Evolutionary conservation across 108 stramenopile species (phyloP).

Genomic region (Cyclotella cryptica): DNA sequence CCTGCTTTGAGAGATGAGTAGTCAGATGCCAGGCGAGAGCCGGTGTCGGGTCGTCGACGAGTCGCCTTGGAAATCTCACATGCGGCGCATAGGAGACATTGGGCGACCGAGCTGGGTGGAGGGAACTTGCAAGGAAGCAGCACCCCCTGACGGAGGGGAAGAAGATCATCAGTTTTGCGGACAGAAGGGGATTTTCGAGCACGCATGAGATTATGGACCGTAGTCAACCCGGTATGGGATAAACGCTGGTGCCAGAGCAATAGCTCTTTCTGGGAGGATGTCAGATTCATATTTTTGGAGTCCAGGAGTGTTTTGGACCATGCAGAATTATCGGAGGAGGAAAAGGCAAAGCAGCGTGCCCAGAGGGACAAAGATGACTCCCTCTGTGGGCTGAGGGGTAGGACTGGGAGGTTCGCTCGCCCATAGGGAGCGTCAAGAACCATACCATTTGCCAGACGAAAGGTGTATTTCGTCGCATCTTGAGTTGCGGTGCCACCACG

Average conservation of each 20-base stretch:
- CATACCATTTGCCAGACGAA: not conserved
- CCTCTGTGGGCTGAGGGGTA: not conserved
- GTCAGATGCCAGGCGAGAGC: not conserved
- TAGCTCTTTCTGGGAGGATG: constrained; percentile 2
- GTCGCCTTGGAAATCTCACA: too few relatives aligned
- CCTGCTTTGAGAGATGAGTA: not conserved
- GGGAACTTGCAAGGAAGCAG: not conserved
- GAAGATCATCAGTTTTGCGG: not conserved
- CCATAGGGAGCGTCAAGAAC: not conserved
- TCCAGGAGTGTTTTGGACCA: not conserved
- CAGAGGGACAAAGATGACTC: not conserved
- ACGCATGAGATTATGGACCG: constrained; percentile 2
- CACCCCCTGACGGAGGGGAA: not conserved
- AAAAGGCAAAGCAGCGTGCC: not conserved
- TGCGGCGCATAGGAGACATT: constrained; percentile 7
- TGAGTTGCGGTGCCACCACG: too few relatives aligned
- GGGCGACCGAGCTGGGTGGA: not conserved
- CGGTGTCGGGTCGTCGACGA: not conserved
- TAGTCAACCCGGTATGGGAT: constrained; percentile 8
- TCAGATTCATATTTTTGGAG: not conserved
- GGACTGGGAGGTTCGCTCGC: too few relatives aligned
- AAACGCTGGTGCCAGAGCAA: constrained; percentile 20
- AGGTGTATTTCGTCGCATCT: not conserved
- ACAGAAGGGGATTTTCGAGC: not conserved
- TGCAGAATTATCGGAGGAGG: not conserved